Conservation (phyloP, 768 basidiomycete species). For the Gyrodon lividus region DNA sequence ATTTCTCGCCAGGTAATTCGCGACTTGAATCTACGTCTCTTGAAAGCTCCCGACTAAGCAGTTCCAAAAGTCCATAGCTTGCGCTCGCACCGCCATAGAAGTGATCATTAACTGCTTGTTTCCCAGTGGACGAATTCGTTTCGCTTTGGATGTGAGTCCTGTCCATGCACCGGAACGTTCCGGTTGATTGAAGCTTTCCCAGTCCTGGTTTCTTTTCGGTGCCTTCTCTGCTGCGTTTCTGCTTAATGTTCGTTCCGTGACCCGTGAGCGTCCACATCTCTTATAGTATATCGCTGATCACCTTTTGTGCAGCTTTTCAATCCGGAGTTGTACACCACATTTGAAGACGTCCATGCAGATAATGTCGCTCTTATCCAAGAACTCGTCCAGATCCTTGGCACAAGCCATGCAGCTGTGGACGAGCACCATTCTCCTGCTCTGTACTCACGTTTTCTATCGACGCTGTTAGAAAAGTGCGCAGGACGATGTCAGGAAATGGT, state of each 20-base stretch:
- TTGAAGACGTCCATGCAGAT: constrained; percentile 38
- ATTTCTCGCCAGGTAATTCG: constrained; percentile 34
- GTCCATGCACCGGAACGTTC: constrained; percentile 25
- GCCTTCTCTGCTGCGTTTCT: constrained; percentile 62
- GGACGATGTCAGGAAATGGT: too few relatives aligned
- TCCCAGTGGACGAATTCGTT: constrained; percentile 54
- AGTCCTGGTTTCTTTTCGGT: constrained; percentile 48
- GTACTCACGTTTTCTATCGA: constrained; percentile 55
- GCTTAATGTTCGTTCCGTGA: constrained; percentile 46
- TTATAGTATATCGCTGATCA: too few relatives aligned
- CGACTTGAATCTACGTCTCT: not conserved
- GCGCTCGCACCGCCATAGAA: constrained; percentile 56
- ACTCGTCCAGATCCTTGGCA: constrained; percentile 46
- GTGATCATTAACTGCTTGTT: constrained; percentile 51
- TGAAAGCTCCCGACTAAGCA: not conserved
- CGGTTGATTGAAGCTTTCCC: not conserved
- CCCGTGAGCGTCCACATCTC: not conserved
- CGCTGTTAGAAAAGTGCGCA: constrained; percentile 44
- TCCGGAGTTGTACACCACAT: constrained; percentile 44
- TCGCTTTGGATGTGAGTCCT: constrained; percentile 43
- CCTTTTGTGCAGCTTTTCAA: constrained; percentile 45
- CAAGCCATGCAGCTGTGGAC: constrained; percentile 52
- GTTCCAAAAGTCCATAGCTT: constrained; percentile 43
- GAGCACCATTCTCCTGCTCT: constrained; percentile 55
- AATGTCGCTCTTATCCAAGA: constrained; percentile 44